Evolutionary conservation across 345 rosid genomes (phyloP), one percentile per base, ranked within the genome.

Genomic region (Kandelia obovata): DNA sequence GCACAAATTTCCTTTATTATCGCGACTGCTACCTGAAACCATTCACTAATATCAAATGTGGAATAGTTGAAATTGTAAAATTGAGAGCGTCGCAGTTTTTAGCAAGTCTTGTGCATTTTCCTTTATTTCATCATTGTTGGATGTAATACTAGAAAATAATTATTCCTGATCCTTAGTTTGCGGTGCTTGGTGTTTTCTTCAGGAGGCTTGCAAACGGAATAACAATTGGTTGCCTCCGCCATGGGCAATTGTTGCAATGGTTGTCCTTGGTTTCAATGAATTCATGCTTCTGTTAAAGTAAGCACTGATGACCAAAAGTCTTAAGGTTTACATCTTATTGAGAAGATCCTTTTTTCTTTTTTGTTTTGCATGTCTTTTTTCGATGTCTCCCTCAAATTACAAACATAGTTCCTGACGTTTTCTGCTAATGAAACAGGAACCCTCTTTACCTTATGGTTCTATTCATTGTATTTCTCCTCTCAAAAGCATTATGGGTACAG

Each of bases 141-240:
- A 35, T 67, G 19, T 52, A 13, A 26, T 57, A 46, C 51, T 0
- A 16, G 57, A 59, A 69, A 65, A 39, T 20, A 27, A 28, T 57
- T 31, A 58, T 43, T 26, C 16, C 20, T 43, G 35, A 58, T 37
- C 27, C 17, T 34, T 26, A 23, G n/a, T 47, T 56, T 9, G 6
- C 1, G 49, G 49, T 56, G 28, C 53, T 70, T 46, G 47, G 56
- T 63, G 65, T 53, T 21, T 35, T 32, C 46, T 26, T 61, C 84
- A 88, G 96, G 89, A 85, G 82, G 91, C 92, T 74, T 77, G 84
- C 80, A 83, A 80, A 72, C 76, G 78, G 60, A 82, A 73, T 74
- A 86, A 86, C 83, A 87, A 83, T 70, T 81, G 91, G 91, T 76
- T 87, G 69, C 96, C 96, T 49, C 92, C 92, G 26, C 80, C 88